Evolutionary conservation across 371 early-diverging fungal species (phyloP).

Genomic region (Enterocytospora artemiae): DNA sequence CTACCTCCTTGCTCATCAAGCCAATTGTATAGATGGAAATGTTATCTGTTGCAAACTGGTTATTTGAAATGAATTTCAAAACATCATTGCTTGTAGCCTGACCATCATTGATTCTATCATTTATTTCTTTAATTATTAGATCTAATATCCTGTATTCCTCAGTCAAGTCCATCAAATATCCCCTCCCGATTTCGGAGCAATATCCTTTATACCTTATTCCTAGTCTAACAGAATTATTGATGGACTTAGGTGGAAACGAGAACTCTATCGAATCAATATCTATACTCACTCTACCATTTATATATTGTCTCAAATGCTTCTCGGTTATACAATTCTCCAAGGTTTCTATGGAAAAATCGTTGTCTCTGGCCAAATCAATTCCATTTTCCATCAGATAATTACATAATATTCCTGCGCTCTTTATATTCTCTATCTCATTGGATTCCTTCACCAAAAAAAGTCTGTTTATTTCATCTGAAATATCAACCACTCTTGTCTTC

Average conservation of each 20-base stretch:
- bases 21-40: slow-evolving; percentile 39
- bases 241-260: slow-evolving; percentile 23
- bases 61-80: too few relatives aligned
- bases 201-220: slow-evolving; percentile 55
- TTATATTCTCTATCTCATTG: slow-evolving; percentile 34
- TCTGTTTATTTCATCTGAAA: slow-evolving; percentile 22
- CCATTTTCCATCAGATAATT: slow-evolving; percentile 27
- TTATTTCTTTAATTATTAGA: slow-evolving; percentile 9
- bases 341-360: slow-evolving; percentile 16
- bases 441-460: slow-evolving; percentile 46
- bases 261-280: slow-evolving; percentile 32
- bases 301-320: too few relatives aligned
- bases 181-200: slow-evolving; percentile 52
- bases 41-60: not conserved
- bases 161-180: slow-evolving; percentile 41
- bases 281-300: slow-evolving; percentile 36
- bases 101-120: slow-evolving; percentile 11
- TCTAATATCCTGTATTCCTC: slow-evolving; percentile 42
- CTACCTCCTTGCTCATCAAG: slow-evolving; percentile 31
- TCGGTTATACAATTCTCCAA: slow-evolving; percentile 27
- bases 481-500: slow-evolving; percentile 27
- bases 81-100: slow-evolving; percentile 11
- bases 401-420: slow-evolving; percentile 32
- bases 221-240: slow-evolving; percentile 29
- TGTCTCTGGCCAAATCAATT: slow-evolving; percentile 35